Conservation (phyloP, 345 rosid genomes). For the Anastatica hierochuntica region DNA sequence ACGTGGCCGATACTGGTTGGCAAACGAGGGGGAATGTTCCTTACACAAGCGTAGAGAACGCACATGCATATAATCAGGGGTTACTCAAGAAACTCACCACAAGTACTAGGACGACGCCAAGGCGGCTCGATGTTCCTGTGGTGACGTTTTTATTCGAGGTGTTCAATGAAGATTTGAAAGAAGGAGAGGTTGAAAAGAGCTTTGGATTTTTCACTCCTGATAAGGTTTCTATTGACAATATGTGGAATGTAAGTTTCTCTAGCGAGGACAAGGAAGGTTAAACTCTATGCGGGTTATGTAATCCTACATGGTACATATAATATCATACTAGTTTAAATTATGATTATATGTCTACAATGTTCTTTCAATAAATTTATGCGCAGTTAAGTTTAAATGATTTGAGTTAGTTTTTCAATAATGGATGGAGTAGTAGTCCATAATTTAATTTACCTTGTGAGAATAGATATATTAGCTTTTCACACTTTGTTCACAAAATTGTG, state of each 20-base stretch:
- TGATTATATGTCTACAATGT: too few relatives aligned
- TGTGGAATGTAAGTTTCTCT: not conserved
- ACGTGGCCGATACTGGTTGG: constrained; percentile 13
- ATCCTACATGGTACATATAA: too few relatives aligned
- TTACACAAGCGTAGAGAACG: constrained; percentile 9
- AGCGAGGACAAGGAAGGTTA: not conserved
- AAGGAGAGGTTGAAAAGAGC: constrained; percentile 4
- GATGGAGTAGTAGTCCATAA: too few relatives aligned
- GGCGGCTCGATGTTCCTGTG: constrained; percentile 4
- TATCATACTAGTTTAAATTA: too few relatives aligned
- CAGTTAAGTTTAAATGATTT: too few relatives aligned
- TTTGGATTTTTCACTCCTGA: constrained; percentile 19
- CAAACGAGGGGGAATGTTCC: not conserved
- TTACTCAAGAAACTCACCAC: not conserved
- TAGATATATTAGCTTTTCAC: too few relatives aligned
- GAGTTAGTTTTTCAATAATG: too few relatives aligned
- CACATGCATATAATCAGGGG: not conserved
- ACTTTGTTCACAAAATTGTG: too few relatives aligned
- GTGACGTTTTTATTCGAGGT: constrained; percentile 14
- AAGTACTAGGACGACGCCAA: constrained; percentile 17
- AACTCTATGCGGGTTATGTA: too few relatives aligned
- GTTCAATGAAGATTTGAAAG: constrained; percentile 23
- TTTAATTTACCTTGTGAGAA: too few relatives aligned
- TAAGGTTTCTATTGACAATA: constrained; percentile 9
- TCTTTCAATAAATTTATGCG: too few relatives aligned